A percentile compares a stretch with the other conserved stretches of the same genome.
phyloP scores from a whole-genome alignment of 345 rosid genomes.

The Salix exigua region DNA sequence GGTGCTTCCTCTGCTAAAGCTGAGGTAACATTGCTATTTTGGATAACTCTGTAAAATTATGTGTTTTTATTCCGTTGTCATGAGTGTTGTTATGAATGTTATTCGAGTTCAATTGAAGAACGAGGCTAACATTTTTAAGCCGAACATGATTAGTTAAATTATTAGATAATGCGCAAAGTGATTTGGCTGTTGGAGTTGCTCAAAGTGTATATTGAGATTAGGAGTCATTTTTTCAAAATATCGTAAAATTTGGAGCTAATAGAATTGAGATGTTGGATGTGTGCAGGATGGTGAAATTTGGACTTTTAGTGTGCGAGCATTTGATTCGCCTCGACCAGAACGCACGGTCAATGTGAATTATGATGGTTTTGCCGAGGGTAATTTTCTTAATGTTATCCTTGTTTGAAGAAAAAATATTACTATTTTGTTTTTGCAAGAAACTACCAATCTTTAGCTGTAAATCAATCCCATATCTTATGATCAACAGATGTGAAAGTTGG shows the following conservation, averaged over 20 bases:
- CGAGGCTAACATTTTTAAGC: too few relatives aligned
- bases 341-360: conserved; percentile 83
- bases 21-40: conserved; percentile 45
- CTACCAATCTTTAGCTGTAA: background rate
- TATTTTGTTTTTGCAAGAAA: background rate
- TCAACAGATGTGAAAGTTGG: conserved; percentile 78
- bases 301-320: conserved; percentile 92
- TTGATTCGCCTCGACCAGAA: conserved; percentile 64
- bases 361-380: conserved; percentile 98
- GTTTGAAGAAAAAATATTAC: background rate
- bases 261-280: background rate
- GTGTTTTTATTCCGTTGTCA: background rate
- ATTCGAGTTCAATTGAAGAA: background rate
- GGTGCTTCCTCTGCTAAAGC: conserved; percentile 84
- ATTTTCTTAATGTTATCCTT: background rate
- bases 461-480: background rate
- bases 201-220: background rate
- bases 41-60: background rate
- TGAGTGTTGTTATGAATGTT: background rate
- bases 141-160: background rate
- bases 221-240: background rate
- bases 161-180: background rate
- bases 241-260: background rate
- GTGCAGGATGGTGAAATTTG: conserved; percentile 95
- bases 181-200: background rate